phyloP scores from a whole-genome alignment of 257 asterid genomes.

The Gynochthodes officinalis region DNA sequence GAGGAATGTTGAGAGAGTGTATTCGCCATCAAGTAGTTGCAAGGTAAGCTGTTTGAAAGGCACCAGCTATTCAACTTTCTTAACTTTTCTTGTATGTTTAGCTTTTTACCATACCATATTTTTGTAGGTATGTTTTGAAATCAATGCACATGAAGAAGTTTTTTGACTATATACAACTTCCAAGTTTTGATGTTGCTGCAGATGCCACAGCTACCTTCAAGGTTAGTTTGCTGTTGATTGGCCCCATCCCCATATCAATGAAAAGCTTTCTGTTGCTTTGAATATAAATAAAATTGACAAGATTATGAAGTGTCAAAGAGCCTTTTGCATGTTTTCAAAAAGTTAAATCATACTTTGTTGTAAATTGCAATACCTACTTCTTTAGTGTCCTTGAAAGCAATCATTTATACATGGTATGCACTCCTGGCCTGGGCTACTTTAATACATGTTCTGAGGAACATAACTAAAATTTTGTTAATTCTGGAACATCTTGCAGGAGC shows the following conservation, averaged over 20 bases:
- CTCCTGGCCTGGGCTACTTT: not conserved
- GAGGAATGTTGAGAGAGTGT: constrained; percentile 87
- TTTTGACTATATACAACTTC: constrained; percentile 74
- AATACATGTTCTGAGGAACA: not conserved
- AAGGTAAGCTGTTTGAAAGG: constrained; percentile 33
- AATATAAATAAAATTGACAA: not conserved
- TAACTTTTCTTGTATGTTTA: not conserved
- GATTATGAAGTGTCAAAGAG: not conserved
- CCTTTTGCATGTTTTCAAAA: not conserved
- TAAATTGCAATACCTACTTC: not conserved
- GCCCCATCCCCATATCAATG: not conserved
- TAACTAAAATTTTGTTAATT: constrained; percentile 13
- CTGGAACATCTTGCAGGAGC: constrained; percentile 59
- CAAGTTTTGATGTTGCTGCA: constrained; percentile 93
- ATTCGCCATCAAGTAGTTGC: constrained; percentile 89
- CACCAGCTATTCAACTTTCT: too few relatives aligned
- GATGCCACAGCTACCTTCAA: constrained; percentile 87
- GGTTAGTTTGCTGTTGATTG: constrained; percentile 35
- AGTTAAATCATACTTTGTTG: not conserved
- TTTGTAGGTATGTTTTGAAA: constrained; percentile 57
- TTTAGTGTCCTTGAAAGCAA: not conserved
- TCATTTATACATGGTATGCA: not conserved
- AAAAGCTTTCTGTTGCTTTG: not conserved
- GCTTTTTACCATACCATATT: not conserved
- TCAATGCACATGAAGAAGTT: constrained; percentile 64